Conservation (phyloP, 306 rosid species). For the Erythrophleum fordii region DNA sequence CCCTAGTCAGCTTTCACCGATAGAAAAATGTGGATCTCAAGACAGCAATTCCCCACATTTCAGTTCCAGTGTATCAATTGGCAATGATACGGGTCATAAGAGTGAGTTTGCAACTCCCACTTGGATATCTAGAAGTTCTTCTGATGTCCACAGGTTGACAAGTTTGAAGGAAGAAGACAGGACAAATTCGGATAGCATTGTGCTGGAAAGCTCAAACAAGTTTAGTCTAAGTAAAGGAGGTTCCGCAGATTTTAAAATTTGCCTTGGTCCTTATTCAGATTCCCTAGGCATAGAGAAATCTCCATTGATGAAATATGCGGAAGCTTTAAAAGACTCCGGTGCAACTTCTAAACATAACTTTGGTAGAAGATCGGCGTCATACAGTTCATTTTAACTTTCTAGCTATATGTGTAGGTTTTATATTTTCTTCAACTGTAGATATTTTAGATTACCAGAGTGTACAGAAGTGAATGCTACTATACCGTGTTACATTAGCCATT, state of each 20-base stretch:
- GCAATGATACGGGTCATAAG: constrained; percentile 39
- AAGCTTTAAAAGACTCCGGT: constrained; percentile 61
- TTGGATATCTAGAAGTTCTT: constrained; percentile 52
- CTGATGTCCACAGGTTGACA: constrained; percentile 47
- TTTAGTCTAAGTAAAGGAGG: constrained; percentile 35
- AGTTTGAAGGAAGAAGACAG: constrained; percentile 45
- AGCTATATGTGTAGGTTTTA: background rate
- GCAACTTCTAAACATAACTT: constrained; percentile 27
- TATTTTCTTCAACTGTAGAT: constrained; percentile 31
- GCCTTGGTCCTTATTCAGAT: constrained; percentile 36
- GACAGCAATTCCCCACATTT: constrained; percentile 43
- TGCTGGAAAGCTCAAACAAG: constrained; percentile 52
- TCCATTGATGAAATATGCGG: constrained; percentile 75
- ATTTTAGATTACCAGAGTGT: constrained; percentile 28
- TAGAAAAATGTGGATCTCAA: constrained; percentile 46
- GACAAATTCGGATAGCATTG: constrained; percentile 40
- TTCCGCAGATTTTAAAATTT: constrained; percentile 29
- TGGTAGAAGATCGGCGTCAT: constrained; percentile 54
- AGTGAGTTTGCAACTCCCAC: constrained; percentile 37
- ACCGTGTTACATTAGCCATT: constrained; percentile 16
- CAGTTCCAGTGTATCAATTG: constrained; percentile 44
- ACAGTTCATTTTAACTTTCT: constrained; percentile 42
- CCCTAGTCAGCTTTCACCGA: constrained; percentile 33
- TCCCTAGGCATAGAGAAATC: constrained; percentile 43
- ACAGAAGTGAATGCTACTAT: constrained; percentile 6